Percentiles rank a stretch among this genome's conserved stretches.
These are phyloP conservation scores for Coniochaeta prunicola DNA, from an alignment of 2,329 filamentous ascomycete genomes.

Conservation along the genomic window DNA sequence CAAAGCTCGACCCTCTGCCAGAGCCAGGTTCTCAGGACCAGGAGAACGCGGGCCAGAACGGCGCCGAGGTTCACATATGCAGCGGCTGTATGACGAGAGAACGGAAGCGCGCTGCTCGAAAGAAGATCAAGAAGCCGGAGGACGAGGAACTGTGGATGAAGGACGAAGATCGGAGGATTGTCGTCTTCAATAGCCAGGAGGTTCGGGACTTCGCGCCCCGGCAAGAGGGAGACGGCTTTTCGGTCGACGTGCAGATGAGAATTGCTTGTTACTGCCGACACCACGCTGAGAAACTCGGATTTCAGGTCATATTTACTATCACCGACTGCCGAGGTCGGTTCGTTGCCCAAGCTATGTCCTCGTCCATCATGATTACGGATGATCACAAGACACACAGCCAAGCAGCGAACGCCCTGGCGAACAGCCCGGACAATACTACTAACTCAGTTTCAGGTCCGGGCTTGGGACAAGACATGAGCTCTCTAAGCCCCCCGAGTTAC, in stretches of 20 bases:
- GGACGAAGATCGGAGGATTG: conserved; percentile 72
- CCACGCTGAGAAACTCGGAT: conserved; percentile 87
- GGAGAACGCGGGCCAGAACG: conserved; percentile 69
- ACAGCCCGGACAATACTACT: conserved; percentile 8
- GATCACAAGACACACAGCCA: conserved; percentile 82
- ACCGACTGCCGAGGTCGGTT: conserved; percentile 72
- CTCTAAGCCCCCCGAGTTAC: conserved; percentile 26
- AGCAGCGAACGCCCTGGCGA: conserved; percentile 22
- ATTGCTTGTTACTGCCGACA: conserved; percentile 97
- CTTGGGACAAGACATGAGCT: conserved; percentile 19
- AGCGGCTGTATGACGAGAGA: conserved; percentile 86
- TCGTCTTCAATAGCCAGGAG: conserved; percentile 88
- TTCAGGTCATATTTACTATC: conserved; percentile 88
- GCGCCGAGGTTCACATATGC: conserved; percentile 92
- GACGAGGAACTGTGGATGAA: conserved; percentile 83
- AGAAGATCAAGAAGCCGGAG: conserved; percentile 88
- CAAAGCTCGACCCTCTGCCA: conserved; percentile 16
- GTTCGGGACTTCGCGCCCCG: conserved; percentile 71
- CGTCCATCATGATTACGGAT: conserved; percentile 93
- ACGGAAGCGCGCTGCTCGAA: conserved; percentile 81
- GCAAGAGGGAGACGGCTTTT: conserved; percentile 48
- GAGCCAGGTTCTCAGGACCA: conserved; percentile 46
- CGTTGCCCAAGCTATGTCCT: conserved; percentile 76
- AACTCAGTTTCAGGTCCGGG: neutral
- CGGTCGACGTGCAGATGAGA: conserved; percentile 83